Evolutionary conservation across 192 early-diverging fungal species (phyloP), one percentile per base, ranked within the genome.

Genomic region (Umbelopsis sp.): DNA sequence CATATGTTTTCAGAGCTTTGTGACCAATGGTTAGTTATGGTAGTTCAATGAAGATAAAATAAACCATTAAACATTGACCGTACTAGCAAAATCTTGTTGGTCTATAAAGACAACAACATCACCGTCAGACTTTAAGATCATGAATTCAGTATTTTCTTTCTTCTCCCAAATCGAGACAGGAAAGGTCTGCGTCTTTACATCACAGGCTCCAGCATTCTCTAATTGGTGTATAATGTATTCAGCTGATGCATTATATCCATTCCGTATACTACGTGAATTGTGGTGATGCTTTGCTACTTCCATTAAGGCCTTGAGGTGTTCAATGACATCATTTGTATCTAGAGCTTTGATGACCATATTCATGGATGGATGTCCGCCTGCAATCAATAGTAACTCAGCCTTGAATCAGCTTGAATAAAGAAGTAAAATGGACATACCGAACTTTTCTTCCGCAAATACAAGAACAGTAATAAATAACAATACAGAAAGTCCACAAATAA

Each of bases 141-240:
- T 78, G 65, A 83, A 70, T 54, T 78, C 82, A 2, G 82, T 74
- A 5, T 69, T 75, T n/a, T 73, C 50, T 7, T 77, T 29, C 49
- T 83, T 77, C 11, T 76, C 75, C 82, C 82, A 83, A 31, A 80
- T 70, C 16, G 78, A 78, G 16, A 77, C 80, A 70, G 79, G 79
- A 74, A 85, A 81, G 49, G 74, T 56, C 53, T 81, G 79, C 14
- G 70, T 74, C 62, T 84, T 78, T 73, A 88, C 49, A 80, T 82
- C 68, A 71, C 82, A 80, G 44, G 68, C 71, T 2, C 81, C 49
- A 32, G 78, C 73, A 9, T 75, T 47, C 20, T 73, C 76, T 4
- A 91, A 77, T 68, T 88, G 85, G 71, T 80, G 77, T 43, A 87
- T 76, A 21, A 89, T 76, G 32, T 87, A 86, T 65, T 89, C 87